Base-by-base conservation (phyloP, 768 basidiomycete genomes). In the Lactarius hengduanensis region DNA sequence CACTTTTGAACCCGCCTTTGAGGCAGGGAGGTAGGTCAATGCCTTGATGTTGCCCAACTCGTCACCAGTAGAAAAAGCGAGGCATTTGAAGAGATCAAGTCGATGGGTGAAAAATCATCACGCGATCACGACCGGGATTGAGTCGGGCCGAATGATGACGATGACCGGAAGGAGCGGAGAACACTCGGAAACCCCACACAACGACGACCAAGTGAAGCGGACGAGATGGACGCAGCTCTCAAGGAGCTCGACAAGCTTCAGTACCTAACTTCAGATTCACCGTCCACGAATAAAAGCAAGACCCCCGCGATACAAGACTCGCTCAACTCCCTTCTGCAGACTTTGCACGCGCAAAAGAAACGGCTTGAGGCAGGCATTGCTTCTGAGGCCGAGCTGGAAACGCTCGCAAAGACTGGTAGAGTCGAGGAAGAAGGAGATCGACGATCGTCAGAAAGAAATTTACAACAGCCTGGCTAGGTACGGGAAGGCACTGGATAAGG, bases 401-500 rank as follows among this genome's bases (percentile, higher is more conserved):
- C 80, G 9, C 78, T 92, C 11, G 78, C 82, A 20, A 83, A 83
- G 73, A 80, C 81, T n/a, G 2, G 82, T 92, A 2, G 90, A 92
- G 58, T 75, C 79, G 0, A 85, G 78, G 76, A 94, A 91, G 86
- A 94, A 88, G 74, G 92, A 92, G 65, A 80, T 94, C 1, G 92
- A 93, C 64, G 92, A 95, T 41, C 83, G 88, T 3, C 88, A 95
- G 80, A 98, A 96, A 76, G 94, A 95, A 71, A 82, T 94, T 40
- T 92, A 96, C 72, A 84, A 82, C 22, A 86, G 88, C 2, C 77
- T 97, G 10, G 84, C 87, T 32, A 85, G 86, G 70, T 81, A 96
- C 43, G 93, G 92, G 34, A 98, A 95, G 77, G 83, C 87, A 0
- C 76, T 98, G 74, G 96, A 98, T 74, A 98, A 97, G 89, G 96